Base-by-base conservation (phyloP, 441 rosid species). In the Mallotus repandus region DNA sequence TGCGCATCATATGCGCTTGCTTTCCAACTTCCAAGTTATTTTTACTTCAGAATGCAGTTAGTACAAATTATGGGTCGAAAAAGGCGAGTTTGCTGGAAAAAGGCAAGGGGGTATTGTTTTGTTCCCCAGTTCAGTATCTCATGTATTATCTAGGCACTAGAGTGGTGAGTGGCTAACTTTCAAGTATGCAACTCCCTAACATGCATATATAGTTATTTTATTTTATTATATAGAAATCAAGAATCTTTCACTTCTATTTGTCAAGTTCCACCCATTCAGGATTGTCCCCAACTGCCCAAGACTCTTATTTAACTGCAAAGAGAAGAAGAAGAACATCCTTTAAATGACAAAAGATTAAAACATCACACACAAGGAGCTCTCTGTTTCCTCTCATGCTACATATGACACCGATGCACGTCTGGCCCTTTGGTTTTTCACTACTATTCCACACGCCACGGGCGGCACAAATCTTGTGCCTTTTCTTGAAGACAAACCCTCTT, bases 401-500 rank as follows among this genome's bases (percentile, higher is more conserved):
- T 73, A 74, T 63, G 77, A 78, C 54, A 75, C 56, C 66, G 78
- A 84, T 79, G 90, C 79, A 84, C 82, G 86, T 86, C 75, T 77
- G 71, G 85, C 83, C 72, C 66, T 68, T 69, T 55, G 77, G 57
- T 66, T 71, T 71, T 57, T 71, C 19, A 19, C 18, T 29, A 73
- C 18, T 29, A 70, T 85, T 80, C 91, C 91, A 86, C 87, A 89
- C 94, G 98, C 88, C 79, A 89, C 82, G 96, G 86, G 84, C 85
- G 88, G 87, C 97, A 90, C 96, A 86, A 87, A 83, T 90, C 84
- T 90, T 88, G 94, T 91, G 93, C 87, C 88, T 83, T 79, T 80
- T 72, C 79, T 52, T 32, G 56, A 77, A 66, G 66, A 76, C 81
- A 76, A 35, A 54, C 4, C 22, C 72, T 82, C 72, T 7, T 63